Evolutionary conservation across 805 yeast species (phyloP), one percentile per base, ranked within the genome.

Genomic region (Monosporozyma siamensis): DNA sequence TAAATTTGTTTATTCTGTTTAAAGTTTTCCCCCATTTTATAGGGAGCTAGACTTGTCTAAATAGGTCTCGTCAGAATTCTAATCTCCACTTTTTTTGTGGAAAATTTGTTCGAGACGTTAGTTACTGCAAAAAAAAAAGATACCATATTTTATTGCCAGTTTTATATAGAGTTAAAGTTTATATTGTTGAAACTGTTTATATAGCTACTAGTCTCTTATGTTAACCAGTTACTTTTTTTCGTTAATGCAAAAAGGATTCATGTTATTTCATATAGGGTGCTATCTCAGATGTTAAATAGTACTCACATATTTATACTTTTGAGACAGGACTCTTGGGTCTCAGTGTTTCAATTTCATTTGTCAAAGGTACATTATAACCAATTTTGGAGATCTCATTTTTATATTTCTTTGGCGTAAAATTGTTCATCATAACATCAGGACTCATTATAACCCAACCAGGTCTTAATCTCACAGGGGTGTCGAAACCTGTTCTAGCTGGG

Each of bases 371-470:
- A 59, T 72, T 78, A 54, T 53, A 61, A 38, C 76, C 86, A 45
- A 69, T 60, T 38, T 46, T 48, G 15, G 54, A 52, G 10, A 76
- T 66, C 31, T 75, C 76, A 15, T 54, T 53, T 40, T 67, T 66
- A 56, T 73, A 81, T 7, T 58, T 56, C 3, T 48, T 48, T 3
- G 79, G 70, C 5, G 67, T 67, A 47, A 89, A 85, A 56, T 85
- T 86, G 57, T 85, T 76, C 24, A 86, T 55, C 50, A 86, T 61
- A 3, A 82, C 77, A 62, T 88, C 95, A 1, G 96, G 96, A 52
- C 88, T 74, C 72, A 85, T 68, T 8, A 88, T 75, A 4, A 86
- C 92, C 97, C 97, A 89, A 4, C 97, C 97, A 8, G 78, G 80
- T 55, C 96, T 75, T 46, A 76, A 59, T 48, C 71, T 72, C 15